These are phyloP conservation scores for Globisporangium splendens DNA, from an alignment of 352 stramenopile genomes.

Conservation along the genomic window DNA sequence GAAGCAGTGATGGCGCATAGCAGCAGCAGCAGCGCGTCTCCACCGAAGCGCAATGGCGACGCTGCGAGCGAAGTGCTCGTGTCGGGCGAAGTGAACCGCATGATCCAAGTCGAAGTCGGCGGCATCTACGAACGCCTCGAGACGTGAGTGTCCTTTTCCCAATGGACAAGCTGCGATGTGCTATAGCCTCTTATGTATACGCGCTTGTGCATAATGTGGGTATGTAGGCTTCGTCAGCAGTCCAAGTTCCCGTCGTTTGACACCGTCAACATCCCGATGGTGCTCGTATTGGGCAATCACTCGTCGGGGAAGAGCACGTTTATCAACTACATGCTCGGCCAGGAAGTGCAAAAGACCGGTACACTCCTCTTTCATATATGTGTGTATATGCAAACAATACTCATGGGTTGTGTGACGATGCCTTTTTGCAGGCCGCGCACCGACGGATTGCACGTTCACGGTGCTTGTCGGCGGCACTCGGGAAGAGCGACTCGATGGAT, in stretches of 20 bases:
- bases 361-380: not conserved
- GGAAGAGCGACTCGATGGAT: constrained; percentile 73
- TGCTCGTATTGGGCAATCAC: constrained; percentile 84
- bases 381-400: too few species aligned
- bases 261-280: constrained; percentile 77
- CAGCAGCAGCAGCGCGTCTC: not conserved
- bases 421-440: constrained; percentile 34
- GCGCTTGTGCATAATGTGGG: not conserved
- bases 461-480: constrained; percentile 65
- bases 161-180: not conserved
- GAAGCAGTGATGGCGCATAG: constrained; percentile 2
- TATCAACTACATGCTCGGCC: constrained; percentile 86
- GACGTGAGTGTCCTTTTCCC: constrained; percentile 13
- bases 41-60: not conserved
- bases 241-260: constrained; percentile 79
- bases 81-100: constrained; percentile 78
- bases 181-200: too few species aligned
- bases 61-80: constrained; percentile 28
- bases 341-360: constrained; percentile 81
- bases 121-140: constrained; percentile 71
- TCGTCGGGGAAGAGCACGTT: constrained; percentile 86
- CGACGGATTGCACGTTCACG: constrained; percentile 84
- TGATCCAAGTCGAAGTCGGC: constrained; percentile 77
- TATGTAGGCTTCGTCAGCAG: constrained; percentile 48
- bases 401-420: not conserved